Conservation (phyloP, 2,329 filamentous ascomycete genomes). For the Biscogniauxia mediterranea region DNA sequence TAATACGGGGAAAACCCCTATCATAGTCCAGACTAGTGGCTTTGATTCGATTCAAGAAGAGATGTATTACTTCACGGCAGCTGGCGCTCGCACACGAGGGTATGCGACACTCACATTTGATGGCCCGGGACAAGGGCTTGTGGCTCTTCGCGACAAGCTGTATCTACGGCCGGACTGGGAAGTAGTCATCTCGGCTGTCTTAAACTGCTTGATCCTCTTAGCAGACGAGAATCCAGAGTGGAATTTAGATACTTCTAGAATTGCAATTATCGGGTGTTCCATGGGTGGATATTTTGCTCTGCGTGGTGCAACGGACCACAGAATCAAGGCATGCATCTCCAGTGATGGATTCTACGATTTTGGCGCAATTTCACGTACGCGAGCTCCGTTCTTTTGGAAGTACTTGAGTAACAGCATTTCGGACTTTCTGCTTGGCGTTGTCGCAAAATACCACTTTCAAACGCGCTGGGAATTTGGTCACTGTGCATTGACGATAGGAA, state of each 20-base stretch:
- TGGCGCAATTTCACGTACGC: no score
- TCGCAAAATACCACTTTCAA: no score
- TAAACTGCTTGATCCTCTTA: constrained; percentile 30
- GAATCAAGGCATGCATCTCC: constrained; percentile 45
- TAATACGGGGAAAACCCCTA: neutral
- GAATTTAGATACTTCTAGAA: constrained; percentile 35
- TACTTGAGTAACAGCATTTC: no score
- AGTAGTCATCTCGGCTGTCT: constrained; percentile 30
- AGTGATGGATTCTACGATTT: no score
- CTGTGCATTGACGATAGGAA: no score
- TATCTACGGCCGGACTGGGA: constrained; percentile 40
- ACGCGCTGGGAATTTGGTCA: no score
- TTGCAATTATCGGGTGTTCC: constrained; percentile 39
- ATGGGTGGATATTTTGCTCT: constrained; percentile 48
- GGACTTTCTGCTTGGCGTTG: no score
- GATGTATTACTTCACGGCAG: constrained; percentile 35
- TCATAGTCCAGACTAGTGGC: constrained; percentile 36
- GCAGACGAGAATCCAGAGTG: constrained; percentile 17
- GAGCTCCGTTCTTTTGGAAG: no score
- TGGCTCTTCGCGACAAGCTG: constrained; percentile 29
- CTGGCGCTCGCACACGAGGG: constrained; percentile 30
- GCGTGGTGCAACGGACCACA: constrained; percentile 38
- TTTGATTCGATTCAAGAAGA: constrained; percentile 41
- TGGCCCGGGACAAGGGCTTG: constrained; percentile 44
- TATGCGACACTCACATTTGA: constrained; percentile 46